Conservation (phyloP, 441 rosid genomes). For the Flueggea neowawraea region DNA sequence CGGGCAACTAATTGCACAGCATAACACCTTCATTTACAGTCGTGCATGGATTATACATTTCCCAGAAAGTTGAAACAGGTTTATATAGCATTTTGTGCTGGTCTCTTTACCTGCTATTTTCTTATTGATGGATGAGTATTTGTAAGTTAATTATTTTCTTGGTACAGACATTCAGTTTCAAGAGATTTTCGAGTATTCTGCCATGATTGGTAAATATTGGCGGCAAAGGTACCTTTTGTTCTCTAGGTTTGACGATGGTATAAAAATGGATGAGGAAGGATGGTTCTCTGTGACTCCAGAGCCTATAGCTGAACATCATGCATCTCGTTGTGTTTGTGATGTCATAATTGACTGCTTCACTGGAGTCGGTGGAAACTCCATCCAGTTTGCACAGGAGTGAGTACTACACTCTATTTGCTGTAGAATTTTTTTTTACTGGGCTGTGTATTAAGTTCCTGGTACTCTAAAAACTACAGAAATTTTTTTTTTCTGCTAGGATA, state of each 20-base stretch:
- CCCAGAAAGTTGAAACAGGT: too few relatives aligned
- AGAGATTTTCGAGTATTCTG: slow-evolving; percentile 33
- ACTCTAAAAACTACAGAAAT: too few relatives aligned
- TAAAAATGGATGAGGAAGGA: slow-evolving; percentile 95
- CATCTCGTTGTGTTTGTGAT: slow-evolving; percentile 56
- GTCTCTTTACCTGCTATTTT: too few relatives aligned
- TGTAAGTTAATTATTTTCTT: slow-evolving; percentile 11
- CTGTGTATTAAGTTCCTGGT: too few relatives aligned
- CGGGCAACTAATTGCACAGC: too few relatives aligned
- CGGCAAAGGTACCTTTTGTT: slow-evolving; percentile 73
- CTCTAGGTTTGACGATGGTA: slow-evolving; percentile 80
- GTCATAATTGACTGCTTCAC: slow-evolving; percentile 75
- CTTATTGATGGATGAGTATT: too few relatives aligned
- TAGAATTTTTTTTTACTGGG: too few relatives aligned
- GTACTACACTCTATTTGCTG: slow-evolving; percentile 4
- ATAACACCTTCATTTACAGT: too few relatives aligned
- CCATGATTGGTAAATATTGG: slow-evolving; percentile 70
- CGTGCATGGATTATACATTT: too few relatives aligned
- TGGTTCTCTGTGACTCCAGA: slow-evolving; percentile 99
- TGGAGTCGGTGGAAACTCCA: slow-evolving; percentile 97
- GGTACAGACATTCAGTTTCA: slow-evolving; percentile 44
- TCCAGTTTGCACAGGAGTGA: slow-evolving; percentile 77
- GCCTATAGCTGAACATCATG: slow-evolving; percentile 80
- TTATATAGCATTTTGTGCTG: too few relatives aligned
- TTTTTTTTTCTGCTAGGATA: too few relatives aligned